Percentiles rank a stretch among this genome's conserved stretches.
These are phyloP conservation scores for Astrothelium macrocarpum DNA, from an alignment of 495 filamentous ascomycete species.

Conservation along the genomic window DNA sequence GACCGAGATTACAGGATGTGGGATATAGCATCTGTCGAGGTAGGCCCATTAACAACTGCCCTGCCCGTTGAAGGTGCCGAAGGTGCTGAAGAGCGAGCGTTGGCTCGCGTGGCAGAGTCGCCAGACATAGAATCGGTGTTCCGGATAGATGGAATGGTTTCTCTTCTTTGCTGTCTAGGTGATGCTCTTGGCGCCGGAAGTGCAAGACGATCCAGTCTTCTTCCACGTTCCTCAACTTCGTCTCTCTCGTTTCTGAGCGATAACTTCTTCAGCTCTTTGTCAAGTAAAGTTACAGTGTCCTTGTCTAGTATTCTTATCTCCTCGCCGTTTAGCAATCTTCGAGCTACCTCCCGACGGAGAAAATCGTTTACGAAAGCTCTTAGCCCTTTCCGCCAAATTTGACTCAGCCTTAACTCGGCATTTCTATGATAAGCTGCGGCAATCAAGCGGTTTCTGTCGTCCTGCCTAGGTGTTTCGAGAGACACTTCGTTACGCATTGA, in stretches of 20 bases:
- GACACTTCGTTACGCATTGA: neutral
- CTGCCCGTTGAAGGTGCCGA: neutral
- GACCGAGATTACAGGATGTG: neutral
- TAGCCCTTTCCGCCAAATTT: neutral
- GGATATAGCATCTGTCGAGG: neutral
- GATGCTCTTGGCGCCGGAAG: neutral
- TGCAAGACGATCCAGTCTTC: neutral
- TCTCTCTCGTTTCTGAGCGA: neutral
- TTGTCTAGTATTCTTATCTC: neutral
- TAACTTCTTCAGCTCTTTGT: neutral
- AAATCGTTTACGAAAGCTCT: conserved; percentile 2
- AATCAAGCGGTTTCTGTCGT: neutral
- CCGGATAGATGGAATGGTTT: neutral
- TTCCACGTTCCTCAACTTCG: neutral
- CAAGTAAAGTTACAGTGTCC: neutral
- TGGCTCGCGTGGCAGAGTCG: neutral
- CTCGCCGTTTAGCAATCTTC: neutral
- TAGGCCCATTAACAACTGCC: neutral
- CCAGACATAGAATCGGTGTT: neutral
- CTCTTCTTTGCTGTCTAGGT: neutral
- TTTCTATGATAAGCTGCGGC: neutral
- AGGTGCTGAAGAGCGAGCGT: neutral
- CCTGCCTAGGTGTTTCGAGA: neutral
- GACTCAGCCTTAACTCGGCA: neutral
- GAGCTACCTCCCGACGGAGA: neutral